Evolutionary conservation across 345 rosid species (phyloP).

Genomic region (Angophora floribunda): DNA sequence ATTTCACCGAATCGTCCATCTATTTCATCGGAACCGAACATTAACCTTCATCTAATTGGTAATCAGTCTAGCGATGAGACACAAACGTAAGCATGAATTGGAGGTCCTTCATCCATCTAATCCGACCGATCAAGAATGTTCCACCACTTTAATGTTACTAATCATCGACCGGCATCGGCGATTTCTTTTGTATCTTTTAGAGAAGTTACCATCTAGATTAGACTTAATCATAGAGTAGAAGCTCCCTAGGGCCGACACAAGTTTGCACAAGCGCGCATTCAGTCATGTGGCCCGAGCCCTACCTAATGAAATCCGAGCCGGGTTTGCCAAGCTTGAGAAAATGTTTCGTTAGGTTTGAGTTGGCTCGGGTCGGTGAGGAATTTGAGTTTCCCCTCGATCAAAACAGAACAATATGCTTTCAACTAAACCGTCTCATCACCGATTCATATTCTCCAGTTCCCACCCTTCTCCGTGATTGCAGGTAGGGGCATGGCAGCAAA

Average conservation of each 20-base stretch:
- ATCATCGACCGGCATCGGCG: rapidly evolving
- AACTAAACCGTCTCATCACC: not conserved
- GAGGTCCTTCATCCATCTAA: no score
- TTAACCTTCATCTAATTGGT: not conserved
- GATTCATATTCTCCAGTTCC: not conserved
- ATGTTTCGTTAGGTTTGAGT: not conserved
- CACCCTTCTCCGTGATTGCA: not conserved
- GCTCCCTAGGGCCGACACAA: not conserved
- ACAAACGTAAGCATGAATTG: not conserved
- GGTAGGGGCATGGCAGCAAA: not conserved
- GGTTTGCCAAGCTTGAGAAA: not conserved
- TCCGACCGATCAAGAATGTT: no score
- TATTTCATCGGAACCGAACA: no score
- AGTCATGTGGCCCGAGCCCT: not conserved
- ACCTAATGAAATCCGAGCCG: not conserved
- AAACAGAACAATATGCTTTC: not conserved
- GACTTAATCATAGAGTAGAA: not conserved
- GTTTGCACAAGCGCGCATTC: not conserved
- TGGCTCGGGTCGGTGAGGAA: not conserved
- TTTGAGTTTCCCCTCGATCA: not conserved
- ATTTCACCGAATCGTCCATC: not conserved
- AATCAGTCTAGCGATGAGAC: not conserved
- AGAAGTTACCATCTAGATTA: not conserved
- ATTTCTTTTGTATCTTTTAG: not conserved
- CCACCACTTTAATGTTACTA: not conserved